A percentile compares a stretch with the other conserved stretches of the same genome.
Conservation (phyloP, 148 eudicot species). For the Persicaria maculosa region DNA sequence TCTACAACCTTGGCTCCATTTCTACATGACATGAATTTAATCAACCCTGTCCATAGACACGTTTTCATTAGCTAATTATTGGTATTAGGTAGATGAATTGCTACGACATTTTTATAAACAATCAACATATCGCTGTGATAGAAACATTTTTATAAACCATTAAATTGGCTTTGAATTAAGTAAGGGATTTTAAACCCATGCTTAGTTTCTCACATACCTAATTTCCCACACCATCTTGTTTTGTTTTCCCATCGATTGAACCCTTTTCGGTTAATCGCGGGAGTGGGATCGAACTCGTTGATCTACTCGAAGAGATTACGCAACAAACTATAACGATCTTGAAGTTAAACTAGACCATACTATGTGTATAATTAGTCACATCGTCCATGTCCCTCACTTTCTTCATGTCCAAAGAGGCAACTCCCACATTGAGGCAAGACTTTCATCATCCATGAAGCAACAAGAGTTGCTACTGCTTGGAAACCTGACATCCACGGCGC, state of each 20-base stretch:
- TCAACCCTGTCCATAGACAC: too few relatives aligned
- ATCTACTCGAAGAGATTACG: not conserved
- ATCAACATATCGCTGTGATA: not conserved
- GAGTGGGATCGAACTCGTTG: not conserved
- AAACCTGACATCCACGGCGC: not conserved
- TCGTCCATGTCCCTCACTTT: not conserved
- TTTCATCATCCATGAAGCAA: slow-evolving; percentile 7
- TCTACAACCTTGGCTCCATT: too few relatives aligned
- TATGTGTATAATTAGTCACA: not conserved
- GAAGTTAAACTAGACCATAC: slow-evolving; percentile 6
- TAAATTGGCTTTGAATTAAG: not conserved
- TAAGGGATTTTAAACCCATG: not conserved
- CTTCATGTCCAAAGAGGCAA: slow-evolving; percentile 10
- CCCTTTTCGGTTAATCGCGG: not conserved
- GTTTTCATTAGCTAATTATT: too few relatives aligned
- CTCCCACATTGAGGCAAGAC: not conserved
- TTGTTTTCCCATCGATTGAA: not conserved
- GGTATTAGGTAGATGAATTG: too few relatives aligned
- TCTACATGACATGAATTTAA: too few relatives aligned
- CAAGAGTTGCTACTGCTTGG: not conserved
- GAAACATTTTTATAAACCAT: too few relatives aligned
- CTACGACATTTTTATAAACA: not conserved
- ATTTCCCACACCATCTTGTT: not conserved
- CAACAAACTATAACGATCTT: not conserved
- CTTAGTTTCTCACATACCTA: not conserved